These are phyloP conservation scores for Platanthera zijinensis DNA, from an alignment of 106 monocot species.

Conservation along the genomic window DNA sequence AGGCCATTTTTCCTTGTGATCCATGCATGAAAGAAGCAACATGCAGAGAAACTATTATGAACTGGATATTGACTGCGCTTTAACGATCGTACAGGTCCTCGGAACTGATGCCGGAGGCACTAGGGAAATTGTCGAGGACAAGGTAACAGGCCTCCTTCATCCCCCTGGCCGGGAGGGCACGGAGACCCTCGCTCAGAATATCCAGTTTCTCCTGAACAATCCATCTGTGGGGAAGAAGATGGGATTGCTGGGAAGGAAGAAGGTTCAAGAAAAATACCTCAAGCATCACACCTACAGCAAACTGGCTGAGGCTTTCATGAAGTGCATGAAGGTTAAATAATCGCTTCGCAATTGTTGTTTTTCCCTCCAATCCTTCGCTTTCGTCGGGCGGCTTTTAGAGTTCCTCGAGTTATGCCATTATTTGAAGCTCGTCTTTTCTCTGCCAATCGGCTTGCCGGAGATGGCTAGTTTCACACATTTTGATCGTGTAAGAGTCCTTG, in stretches of 20 bases:
- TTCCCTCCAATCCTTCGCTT: neutral
- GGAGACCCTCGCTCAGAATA: constrained; percentile 15
- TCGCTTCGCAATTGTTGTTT: neutral
- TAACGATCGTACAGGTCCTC: constrained; percentile 41
- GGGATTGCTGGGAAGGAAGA: constrained; percentile 54
- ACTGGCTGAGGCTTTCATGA: constrained; percentile 45
- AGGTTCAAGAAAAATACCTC: constrained; percentile 51
- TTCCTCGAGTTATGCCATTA: neutral
- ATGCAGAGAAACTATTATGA: no score
- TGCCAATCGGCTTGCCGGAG: neutral
- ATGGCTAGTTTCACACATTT: neutral
- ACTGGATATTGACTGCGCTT: neutral
- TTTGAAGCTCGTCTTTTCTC: neutral
- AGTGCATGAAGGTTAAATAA: constrained; percentile 70
- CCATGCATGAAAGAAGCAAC: no score
- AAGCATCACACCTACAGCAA: constrained; percentile 67
- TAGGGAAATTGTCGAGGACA: neutral
- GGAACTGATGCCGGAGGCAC: constrained; percentile 65
- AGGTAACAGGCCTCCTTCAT: constrained; percentile 8
- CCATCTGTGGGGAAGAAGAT: constrained; percentile 4
- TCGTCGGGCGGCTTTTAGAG: no score
- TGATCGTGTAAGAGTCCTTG: neutral
- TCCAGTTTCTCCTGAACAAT: constrained; percentile 1
- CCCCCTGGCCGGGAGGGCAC: constrained; percentile 1
- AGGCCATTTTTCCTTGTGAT: no score